Base-by-base conservation (phyloP, 768 basidiomycete genomes). In the Kwoniella bestiolae region DNA sequence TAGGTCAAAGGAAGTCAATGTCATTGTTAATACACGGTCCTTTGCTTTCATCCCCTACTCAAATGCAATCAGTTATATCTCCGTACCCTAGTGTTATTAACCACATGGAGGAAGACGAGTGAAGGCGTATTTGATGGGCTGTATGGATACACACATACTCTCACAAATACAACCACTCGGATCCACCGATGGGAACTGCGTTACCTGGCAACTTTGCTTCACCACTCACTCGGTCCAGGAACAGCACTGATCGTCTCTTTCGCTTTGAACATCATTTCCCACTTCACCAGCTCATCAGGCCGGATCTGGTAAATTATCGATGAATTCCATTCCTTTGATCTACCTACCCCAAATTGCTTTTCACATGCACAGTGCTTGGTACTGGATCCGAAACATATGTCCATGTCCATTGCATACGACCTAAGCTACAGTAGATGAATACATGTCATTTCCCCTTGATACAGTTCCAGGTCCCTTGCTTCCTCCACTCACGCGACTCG, bases 401-500 rank as follows among this genome's bases (percentile, higher is more conserved):
- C n/a, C 32, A 16, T 5, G 29, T n/a, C n/a, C n/a, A n/a, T 41
- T 41, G 38, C 11, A 41, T 41, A 41, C n/a, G n/a, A n/a, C 32
- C 18, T 23, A 31, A 53, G 52, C 52, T 53, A 58, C 35, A 58
- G 5, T 16, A 3, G 18, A 11, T 28, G 41, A 12, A 28, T 18
- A 16, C 8, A 16, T 23, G 32, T 5, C 25, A 28, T 57, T 41
- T 57, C 29, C 3, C 35, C 35, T 38, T 38, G 35, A 38, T 38
- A 38, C 35, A 38, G n/a, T n/a, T 38, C 35, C 35, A 35, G n/a
- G n/a, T n/a, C 35, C 35, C 34, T 12, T 35, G 5, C 34, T 35
- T 35, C 53, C 55, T 41, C 38, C 55, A 56, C 32, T 34, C 18
- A 26, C 34, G 55, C 55, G 53, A 12, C 8, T 14, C 38, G 38